Conservation (phyloP, 441 rosid species). For the Brassica hybrid region DNA sequence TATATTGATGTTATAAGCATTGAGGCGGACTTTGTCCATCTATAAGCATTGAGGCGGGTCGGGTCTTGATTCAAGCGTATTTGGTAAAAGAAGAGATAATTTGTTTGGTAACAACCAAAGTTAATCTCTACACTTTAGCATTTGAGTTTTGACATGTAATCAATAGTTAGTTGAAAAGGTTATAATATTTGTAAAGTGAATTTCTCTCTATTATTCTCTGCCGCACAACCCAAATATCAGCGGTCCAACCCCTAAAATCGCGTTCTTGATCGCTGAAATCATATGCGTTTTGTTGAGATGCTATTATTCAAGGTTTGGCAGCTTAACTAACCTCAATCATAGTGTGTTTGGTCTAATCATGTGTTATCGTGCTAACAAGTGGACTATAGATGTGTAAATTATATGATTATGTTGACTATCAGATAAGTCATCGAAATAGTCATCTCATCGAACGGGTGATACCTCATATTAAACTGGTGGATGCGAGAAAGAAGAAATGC, state of each 20-base stretch:
- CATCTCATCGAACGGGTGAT: slow-evolving; percentile 20
- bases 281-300: not conserved
- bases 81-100: slow-evolving; percentile 66
- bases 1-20: not conserved
- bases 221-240: not conserved
- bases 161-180: not conserved
- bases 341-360: not conserved
- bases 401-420: slow-evolving; percentile 11
- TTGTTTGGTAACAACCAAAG: slow-evolving; percentile 55
- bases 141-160: slow-evolving; percentile 20
- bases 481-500: too few species aligned
- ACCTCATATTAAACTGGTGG: slow-evolving; percentile 8
- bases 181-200: not conserved
- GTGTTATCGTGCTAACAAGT: slow-evolving; percentile 39
- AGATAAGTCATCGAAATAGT: slow-evolving; percentile 15
- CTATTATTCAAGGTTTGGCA: slow-evolving; percentile 8
- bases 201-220: not conserved
- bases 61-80: too few species aligned
- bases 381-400: slow-evolving; percentile 6
- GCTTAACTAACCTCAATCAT: slow-evolving; percentile 30
- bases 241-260: not conserved
- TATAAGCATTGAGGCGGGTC: slow-evolving; percentile 41
- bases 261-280: not conserved
- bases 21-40: slow-evolving; percentile 29
- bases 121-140: slow-evolving; percentile 27